These are phyloP conservation scores for Blastobotrys proliferans DNA, from an alignment of 1,139 yeast species.

Conservation along the genomic window DNA sequence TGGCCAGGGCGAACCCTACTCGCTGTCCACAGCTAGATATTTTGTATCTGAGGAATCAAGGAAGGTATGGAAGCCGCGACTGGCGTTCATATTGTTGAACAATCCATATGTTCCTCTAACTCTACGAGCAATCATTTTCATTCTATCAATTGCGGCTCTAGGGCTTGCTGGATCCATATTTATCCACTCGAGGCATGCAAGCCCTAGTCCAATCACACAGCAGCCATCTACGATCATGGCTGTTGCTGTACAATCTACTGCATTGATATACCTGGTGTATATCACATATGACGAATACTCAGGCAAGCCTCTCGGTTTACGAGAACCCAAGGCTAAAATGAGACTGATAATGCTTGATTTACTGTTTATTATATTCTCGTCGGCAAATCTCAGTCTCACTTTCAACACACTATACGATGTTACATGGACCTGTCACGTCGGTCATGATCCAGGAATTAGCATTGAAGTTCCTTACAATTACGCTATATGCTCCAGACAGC, in stretches of 20 bases:
- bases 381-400: constrained; percentile 82
- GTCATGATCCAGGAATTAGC: constrained; percentile 6
- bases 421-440: constrained; percentile 67
- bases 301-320: constrained; percentile 84
- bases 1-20: constrained; percentile 16
- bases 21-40: constrained; percentile 25
- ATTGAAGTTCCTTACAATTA: constrained; percentile 28
- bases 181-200: constrained; percentile 28
- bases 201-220: constrained; percentile 53
- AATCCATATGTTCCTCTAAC: constrained; percentile 80
- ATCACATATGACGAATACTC: constrained; percentile 88
- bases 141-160: constrained; percentile 33
- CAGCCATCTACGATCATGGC: constrained; percentile 95
- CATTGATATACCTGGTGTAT: constrained; percentile 70
- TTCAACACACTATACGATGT: constrained; percentile 78
- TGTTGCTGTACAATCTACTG: constrained; percentile 73
- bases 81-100: constrained; percentile 57
- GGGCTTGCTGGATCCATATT: constrained; percentile 30
- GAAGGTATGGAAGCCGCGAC: constrained; percentile 59
- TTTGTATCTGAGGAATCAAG: constrained; percentile 29
- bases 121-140: constrained; percentile 63
- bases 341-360: constrained; percentile 73
- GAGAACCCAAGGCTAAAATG: constrained; percentile 80
- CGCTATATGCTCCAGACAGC: constrained; percentile 71
- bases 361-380: constrained; percentile 84